Conservation (phyloP, 1,284 basidiomycete species). For the Meripilus lineatus region DNA sequence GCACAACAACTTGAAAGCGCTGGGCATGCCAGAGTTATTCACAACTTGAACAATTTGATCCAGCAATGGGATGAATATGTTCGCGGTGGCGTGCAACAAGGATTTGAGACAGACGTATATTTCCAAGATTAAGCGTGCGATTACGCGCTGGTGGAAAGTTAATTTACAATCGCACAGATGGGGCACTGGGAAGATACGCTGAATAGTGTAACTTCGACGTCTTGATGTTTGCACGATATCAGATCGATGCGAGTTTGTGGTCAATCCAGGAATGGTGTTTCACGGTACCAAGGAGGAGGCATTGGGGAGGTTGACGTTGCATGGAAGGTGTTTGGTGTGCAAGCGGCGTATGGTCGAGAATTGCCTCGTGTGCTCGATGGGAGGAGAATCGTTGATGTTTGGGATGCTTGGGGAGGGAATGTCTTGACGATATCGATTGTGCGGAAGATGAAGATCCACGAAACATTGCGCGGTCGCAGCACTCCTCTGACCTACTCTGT, state of each 20-base stretch:
- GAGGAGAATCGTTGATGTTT: conserved; percentile 37
- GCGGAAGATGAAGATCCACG: too few species aligned
- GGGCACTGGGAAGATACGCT: conserved; percentile 35
- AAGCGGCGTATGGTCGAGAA: conserved; percentile 41
- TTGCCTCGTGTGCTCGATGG: conserved; percentile 38
- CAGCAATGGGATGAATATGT: conserved; percentile 30
- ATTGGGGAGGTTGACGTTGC: conserved; percentile 27
- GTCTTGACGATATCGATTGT: too few species aligned
- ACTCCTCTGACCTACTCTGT: too few species aligned
- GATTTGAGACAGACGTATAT: conserved; percentile 42
- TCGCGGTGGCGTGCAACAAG: conserved; percentile 45
- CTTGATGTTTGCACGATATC: conserved; percentile 35
- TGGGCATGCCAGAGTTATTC: conserved; percentile 37
- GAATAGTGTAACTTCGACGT: conserved; percentile 24
- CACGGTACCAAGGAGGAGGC: conserved; percentile 33
- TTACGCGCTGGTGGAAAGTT: conserved; percentile 37
- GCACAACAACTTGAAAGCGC: too few species aligned
- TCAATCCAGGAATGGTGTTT: conserved; percentile 32
- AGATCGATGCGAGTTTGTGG: conserved; percentile 41
- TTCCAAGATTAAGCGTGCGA: conserved; percentile 42
- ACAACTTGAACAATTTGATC: conserved; percentile 46
- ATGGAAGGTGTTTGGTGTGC: conserved; percentile 40
- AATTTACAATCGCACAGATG: conserved; percentile 17
- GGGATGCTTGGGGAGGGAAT: conserved; percentile 38
- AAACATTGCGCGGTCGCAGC: too few species aligned